Percentiles rank a stretch among this genome's conserved stretches.
Evolutionary conservation across 2,329 filamentous ascomycete genomes (phyloP).

Genomic region (Cladophialophora chaetospira): DNA sequence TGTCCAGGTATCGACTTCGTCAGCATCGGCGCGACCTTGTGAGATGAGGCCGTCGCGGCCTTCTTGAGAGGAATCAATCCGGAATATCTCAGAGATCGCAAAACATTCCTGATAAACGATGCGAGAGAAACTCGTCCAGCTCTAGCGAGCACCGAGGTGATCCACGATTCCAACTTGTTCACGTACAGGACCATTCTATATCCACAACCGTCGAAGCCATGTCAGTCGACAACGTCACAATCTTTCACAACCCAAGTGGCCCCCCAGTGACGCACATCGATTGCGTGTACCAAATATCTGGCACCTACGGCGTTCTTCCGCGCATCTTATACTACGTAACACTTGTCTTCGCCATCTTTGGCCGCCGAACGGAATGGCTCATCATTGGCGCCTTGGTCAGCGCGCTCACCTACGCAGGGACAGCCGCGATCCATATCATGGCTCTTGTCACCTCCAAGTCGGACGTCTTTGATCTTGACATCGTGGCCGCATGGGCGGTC

Average conservation of each 20-base stretch:
- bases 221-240: slow-evolving; percentile 17
- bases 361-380: slow-evolving; percentile 36
- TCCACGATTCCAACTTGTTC: background rate
- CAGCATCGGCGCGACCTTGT: background rate
- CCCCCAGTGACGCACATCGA: slow-evolving; percentile 18
- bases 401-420: slow-evolving; percentile 35
- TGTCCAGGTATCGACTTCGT: background rate
- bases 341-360: slow-evolving; percentile 36
- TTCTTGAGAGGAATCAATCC: background rate
- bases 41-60: background rate
- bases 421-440: slow-evolving; percentile 36
- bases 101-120: too few relatives aligned
- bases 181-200: background rate
- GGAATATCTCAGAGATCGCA: background rate
- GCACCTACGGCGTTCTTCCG: slow-evolving; percentile 35
- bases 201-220: slow-evolving; percentile 1
- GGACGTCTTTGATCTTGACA: slow-evolving; percentile 34
- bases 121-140: background rate
- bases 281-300: slow-evolving; percentile 34
- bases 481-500: slow-evolving; percentile 34
- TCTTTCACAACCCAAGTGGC: slow-evolving; percentile 5
- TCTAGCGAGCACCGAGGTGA: background rate
- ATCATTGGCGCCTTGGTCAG: slow-evolving; percentile 36
- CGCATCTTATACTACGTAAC: slow-evolving; percentile 36
- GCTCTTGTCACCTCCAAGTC: slow-evolving; percentile 30